Base-by-base conservation (phyloP, 352 stramenopile species). In the Globisporangium cylindrosporum region DNA sequence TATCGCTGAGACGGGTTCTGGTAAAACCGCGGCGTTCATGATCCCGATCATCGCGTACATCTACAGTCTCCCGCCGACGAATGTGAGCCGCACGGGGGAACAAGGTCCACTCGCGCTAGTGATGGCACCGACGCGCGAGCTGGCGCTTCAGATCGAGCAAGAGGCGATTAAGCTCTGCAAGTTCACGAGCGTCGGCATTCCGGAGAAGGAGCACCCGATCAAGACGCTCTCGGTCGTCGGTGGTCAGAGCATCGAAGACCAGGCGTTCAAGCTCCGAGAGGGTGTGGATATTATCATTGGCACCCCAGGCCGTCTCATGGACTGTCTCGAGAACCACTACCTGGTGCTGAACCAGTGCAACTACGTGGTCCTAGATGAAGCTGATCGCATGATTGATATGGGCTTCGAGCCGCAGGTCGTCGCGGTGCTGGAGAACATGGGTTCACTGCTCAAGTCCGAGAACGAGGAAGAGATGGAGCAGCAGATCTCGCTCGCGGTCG, bases 281-380 rank as follows among this genome's bases (percentile, higher is more conserved):
- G 98, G 98, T 34, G 89, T 99, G 15, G 97, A 99, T 69, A 96
- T 99, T 36, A 95, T 99, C 51, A 98, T 99, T 25, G 98, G 96
- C 46, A 99, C 98, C 5, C 98, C 98, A 2, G 98, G 98, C 62
- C 91, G 98, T 59, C 91, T 99, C 3, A 97, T 98, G 75, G 98
- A 99, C 71, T 99, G 92, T 78, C 74, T 99, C 29, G 95, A 99
- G 72, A 98, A 93, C 75, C 91, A 97, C 56, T 99, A 99, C 74
- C 71, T 99, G 49, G 97, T 99, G 58, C 78, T 99, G 20, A 99
- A 99, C 78, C 97, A 99, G 82, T 99, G 97, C 72, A 98, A 98
- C 70, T 99, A 99, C 73, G 92, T 99, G 55, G 97, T 99, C 8
- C 68, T 99, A 56, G 98, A 99, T 82, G 98, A 99, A 80, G 97